Percentiles rank a stretch among this genome's conserved stretches.
phyloP scores from a whole-genome alignment of 2,329 filamentous ascomycete genomes.

The Aspergillus candidus region DNA sequence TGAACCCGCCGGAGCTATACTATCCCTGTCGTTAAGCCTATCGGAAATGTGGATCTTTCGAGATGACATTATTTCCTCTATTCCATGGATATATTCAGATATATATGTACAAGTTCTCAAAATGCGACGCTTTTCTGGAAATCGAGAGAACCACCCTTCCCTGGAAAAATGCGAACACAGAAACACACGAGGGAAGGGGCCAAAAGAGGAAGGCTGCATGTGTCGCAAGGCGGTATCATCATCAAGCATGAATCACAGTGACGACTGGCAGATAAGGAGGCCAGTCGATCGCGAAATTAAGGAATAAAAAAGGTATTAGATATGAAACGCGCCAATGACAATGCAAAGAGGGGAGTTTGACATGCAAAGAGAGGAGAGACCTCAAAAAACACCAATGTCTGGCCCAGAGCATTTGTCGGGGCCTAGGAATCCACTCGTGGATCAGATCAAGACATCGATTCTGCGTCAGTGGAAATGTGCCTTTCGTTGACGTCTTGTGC shows the following conservation, averaged over 20 bases:
- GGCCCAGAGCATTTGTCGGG: background rate
- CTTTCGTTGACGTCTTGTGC: conserved; percentile 69
- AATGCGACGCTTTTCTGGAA: background rate
- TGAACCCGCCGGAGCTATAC: too few species aligned
- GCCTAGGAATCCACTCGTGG: conserved; percentile 3
- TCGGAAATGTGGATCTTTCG: too few species aligned
- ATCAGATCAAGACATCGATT: conserved; percentile 12
- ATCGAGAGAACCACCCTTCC: background rate
- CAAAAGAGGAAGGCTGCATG: background rate
- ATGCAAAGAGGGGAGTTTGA: conserved; percentile 11
- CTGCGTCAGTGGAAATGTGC: conserved; percentile 26
- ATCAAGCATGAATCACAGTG: conserved; percentile 7
- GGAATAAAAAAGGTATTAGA: conserved; percentile 18
- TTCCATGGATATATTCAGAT: background rate
- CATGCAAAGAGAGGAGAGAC: background rate
- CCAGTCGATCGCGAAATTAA: conserved; percentile 16
- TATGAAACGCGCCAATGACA: conserved; percentile 7
- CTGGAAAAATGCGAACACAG: conserved; percentile 1
- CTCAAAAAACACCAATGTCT: too few species aligned
- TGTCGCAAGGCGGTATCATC: conserved; percentile 12
- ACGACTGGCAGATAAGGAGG: background rate
- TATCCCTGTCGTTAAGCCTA: too few species aligned
- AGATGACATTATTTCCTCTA: too few species aligned
- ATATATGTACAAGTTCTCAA: background rate
- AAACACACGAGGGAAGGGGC: background rate